Conservation (phyloP, 345 rosid genomes). For the Moricandia moricandioides region DNA sequence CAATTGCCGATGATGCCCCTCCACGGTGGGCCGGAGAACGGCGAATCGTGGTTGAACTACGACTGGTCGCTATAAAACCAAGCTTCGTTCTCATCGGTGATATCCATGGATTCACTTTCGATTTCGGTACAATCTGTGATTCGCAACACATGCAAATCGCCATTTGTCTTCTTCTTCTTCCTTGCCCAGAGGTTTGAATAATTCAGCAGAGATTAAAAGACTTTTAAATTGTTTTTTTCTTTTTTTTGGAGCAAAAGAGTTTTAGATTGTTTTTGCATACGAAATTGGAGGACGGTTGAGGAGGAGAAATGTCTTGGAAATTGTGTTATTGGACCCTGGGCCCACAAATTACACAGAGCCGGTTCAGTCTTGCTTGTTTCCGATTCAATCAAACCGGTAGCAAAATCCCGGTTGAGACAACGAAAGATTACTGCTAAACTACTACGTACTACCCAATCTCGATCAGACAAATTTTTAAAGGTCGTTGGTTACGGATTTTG, state of each 20-base stretch:
- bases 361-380: neutral
- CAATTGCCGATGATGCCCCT: conserved; percentile 71
- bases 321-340: neutral
- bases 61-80: conserved; percentile 27
- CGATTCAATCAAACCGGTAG: neutral
- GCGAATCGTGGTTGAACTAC: conserved; percentile 9
- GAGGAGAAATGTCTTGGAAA: neutral
- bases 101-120: conserved; percentile 19
- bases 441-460: too few species aligned
- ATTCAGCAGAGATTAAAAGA: neutral
- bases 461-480: too few species aligned
- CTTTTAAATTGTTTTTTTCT: neutral
- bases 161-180: conserved; percentile 26
- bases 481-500: too few species aligned
- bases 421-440: neutral
- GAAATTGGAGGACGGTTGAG: neutral
- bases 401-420: neutral
- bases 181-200: neutral
- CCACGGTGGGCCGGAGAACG: conserved; percentile 24
- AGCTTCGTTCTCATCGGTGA: conserved; percentile 11
- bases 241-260: neutral
- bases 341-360: neutral
- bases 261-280: neutral
- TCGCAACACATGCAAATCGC: conserved; percentile 36
- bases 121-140: conserved; percentile 28